Base-by-base conservation (phyloP, 2,329 filamentous ascomycete species). In the Beauveria brongniartii region DNA sequence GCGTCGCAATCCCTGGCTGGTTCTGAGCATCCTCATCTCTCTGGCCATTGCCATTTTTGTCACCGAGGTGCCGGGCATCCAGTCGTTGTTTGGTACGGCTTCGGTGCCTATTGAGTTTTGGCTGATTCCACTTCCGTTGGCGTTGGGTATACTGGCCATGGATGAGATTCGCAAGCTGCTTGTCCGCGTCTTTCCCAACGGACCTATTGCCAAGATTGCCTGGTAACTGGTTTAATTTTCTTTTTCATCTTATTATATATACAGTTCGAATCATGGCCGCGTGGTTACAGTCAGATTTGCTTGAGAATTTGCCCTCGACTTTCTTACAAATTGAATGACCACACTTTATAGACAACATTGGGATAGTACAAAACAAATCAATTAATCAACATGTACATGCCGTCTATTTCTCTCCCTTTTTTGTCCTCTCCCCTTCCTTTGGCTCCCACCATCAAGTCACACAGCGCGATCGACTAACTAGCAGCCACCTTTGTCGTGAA, bases 1-100 rank as follows among this genome's bases (percentile, higher is more conserved):
- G 63, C 71, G 79, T 3, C 76, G 79, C 16, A 83, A 83, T 61
- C 78, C 77, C 0, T 81, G 78, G 78, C 67, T 82, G 18, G 64
- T 80, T 1, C 69, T 76, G 1, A 73, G 77, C 44, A 78, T 80
- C 64, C 47, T 74, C 5, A 74, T 81, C 12, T 80, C 77, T 3
- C 65, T 83, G 0, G 72, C 71, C 3, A 82, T 83, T 62, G 80
- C 80, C 7, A 71, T 83, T 9, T 82, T 83, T 47, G 80, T 82
- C 9, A 81, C 80, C 0, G 77, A 82, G 61, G 78, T 77, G 0
- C 79, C 78, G 0, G 79, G 78, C 0, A 71, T 83, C 2, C 79
- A 82, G 65, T 68, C 28, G 0, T 66, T 82, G 7, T 82, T 83
- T 56, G 71, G 72, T 3, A 83, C 80, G 0, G 76, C 77, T 0